These are phyloP conservation scores for Monosporascus cannonballus DNA, from an alignment of 2,329 filamentous ascomycete genomes.

Conservation along the genomic window DNA sequence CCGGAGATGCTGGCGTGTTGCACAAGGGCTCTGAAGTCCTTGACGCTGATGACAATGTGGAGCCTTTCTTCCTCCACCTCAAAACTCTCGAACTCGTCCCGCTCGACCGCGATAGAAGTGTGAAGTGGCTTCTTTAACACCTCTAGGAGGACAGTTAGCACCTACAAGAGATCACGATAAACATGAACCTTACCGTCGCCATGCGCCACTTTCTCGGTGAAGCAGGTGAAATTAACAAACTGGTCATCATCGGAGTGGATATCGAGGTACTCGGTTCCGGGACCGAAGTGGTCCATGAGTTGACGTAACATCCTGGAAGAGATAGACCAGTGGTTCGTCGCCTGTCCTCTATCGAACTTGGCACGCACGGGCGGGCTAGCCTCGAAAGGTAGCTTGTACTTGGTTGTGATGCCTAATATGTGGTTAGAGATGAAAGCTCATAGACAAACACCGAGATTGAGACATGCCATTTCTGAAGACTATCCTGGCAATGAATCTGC, in stretches of 20 bases:
- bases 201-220: constrained; percentile 71
- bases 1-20: constrained; percentile 66
- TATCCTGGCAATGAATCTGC: constrained; percentile 68
- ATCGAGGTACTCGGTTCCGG: constrained; percentile 74
- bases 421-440: constrained; percentile 11
- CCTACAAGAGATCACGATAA: neutral
- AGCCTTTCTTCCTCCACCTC: constrained; percentile 62
- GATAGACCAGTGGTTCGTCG: constrained; percentile 66
- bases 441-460: neutral
- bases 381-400: constrained; percentile 71
- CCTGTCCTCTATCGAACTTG: constrained; percentile 62
- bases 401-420: constrained; percentile 61
- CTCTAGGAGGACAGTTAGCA: constrained; percentile 37
- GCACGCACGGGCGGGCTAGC: constrained; percentile 68
- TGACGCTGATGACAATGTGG: constrained; percentile 75
- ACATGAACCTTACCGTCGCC: constrained; percentile 46
- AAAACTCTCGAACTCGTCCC: constrained; percentile 71
- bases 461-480: constrained; percentile 61
- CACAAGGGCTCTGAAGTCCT: constrained; percentile 75
- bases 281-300: constrained; percentile 74
- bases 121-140: constrained; percentile 75
- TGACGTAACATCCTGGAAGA: constrained; percentile 65
- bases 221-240: constrained; percentile 71
- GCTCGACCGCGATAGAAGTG: constrained; percentile 72
- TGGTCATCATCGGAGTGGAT: constrained; percentile 69